Evolutionary conservation across 768 basidiomycete species (phyloP), one percentile per base, ranked within the genome.

Genomic region (Amanita polypyramis): DNA sequence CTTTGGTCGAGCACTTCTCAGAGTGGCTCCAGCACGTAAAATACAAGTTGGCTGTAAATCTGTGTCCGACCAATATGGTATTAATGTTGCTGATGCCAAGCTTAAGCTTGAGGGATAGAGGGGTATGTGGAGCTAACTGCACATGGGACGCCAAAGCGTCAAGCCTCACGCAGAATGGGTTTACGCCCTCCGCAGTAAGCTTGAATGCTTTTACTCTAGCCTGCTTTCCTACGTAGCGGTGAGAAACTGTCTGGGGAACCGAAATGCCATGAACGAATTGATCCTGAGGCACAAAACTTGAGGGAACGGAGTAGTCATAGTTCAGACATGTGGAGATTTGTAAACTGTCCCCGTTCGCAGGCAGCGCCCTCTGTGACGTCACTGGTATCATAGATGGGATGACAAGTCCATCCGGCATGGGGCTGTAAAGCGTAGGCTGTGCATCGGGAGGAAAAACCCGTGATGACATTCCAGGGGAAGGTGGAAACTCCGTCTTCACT

Each of bases 1-100:
- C 70, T 61, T 75, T 72, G 45, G 85, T 87, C 53, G 74, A 67
- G 56, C 82, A 85, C 54, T 76, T 76, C 35, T 77, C 80, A 36
- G 70, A 65, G n/a, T 65, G 58, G 45, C 64, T 57, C 73, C 81
- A 83, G 43, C 73, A 60, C 27, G 74, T 70, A 50, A 86, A 70
- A 33, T 74, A 68, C 46, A 85, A 56, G 12, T 72, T 74, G 35
- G 70, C 80, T 34, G 70, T 67, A 58, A 87, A 79, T 47, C 85
- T 85, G 49, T 82, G 77, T 38, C 80, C 60, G n/a, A 71, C 71
- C 7, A 78, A 68, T 7, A 4, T 7, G 43, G 69, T 70, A 42
- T 71, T 70, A 32, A 71, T 57, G 55, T 81, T 75, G 53, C 83
- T 73, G 39, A 85, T 70, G 47, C 67, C 65, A 5, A 88, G 66